Evolutionary conservation across 2,329 filamentous ascomycete genomes (phyloP).

Genomic region (Fusarium pseudocircinatum): DNA sequence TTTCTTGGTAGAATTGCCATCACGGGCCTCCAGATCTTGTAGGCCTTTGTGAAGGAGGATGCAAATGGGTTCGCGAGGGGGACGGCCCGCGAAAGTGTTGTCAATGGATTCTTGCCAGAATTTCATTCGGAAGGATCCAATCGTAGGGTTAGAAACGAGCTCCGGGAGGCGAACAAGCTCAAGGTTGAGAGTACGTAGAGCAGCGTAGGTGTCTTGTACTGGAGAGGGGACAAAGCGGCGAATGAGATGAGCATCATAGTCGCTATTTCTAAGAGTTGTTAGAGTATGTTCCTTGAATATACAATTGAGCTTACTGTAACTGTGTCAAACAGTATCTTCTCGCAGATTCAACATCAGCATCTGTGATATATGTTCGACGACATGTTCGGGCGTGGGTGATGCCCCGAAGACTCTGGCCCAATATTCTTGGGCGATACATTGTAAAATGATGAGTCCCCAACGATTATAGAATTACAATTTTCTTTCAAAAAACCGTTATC

Average conservation of each 20-base stretch:
- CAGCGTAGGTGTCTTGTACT: slow-evolving; percentile 84
- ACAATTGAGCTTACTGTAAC: slow-evolving; percentile 54
- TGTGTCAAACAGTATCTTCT: slow-evolving; percentile 64
- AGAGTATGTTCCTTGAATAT: not conserved
- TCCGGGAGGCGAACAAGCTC: slow-evolving; percentile 92
- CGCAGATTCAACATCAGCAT: slow-evolving; percentile 62
- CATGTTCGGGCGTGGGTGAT: slow-evolving; percentile 42
- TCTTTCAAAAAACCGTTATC: not conserved
- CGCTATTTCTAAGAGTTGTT: slow-evolving; percentile 72
- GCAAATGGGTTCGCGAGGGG: slow-evolving; percentile 91
- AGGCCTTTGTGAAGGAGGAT: slow-evolving; percentile 81
- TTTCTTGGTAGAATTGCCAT: slow-evolving; percentile 54
- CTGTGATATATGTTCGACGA: slow-evolving; percentile 58
- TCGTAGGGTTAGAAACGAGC: slow-evolving; percentile 84
- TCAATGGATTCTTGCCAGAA: slow-evolving; percentile 92
- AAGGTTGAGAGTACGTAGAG: slow-evolving; percentile 90
- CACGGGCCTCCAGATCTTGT: slow-evolving; percentile 63
- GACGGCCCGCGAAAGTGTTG: slow-evolving; percentile 78
- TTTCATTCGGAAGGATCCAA: slow-evolving; percentile 89
- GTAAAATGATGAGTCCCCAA: slow-evolving; percentile 10
- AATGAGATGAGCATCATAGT: slow-evolving; percentile 87
- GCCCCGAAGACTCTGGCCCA: slow-evolving; percentile 52
- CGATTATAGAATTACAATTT: not conserved
- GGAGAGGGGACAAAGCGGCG: slow-evolving; percentile 83
- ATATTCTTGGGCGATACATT: slow-evolving; percentile 53